phyloP scores from a whole-genome alignment of 805 yeast species.

The Ogataea ganodermae region DNA sequence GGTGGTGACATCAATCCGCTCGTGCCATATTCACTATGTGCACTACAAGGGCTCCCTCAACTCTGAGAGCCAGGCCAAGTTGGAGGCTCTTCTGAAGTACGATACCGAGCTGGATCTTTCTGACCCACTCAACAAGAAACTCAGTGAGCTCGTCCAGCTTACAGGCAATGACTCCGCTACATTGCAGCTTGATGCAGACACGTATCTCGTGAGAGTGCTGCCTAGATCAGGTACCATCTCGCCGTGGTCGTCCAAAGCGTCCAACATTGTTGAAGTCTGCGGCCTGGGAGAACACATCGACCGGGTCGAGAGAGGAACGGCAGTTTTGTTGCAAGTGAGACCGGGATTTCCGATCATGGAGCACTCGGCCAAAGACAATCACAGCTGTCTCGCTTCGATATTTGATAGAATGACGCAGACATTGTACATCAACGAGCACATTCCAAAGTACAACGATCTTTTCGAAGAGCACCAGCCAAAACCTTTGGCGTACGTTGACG shows the following conservation, averaged over 20 bases:
- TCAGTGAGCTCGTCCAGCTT: constrained; percentile 28
- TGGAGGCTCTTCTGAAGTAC: constrained; percentile 69
- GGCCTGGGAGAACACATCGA: constrained; percentile 72
- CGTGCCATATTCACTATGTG: constrained; percentile 81
- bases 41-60: constrained; percentile 51
- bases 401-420: constrained; percentile 95
- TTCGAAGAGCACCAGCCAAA: constrained; percentile 80
- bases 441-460: constrained; percentile 69
- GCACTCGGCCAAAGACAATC: constrained; percentile 49
- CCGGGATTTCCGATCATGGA: constrained; percentile 68
- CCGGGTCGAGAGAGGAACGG: constrained; percentile 89
- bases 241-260: constrained; percentile 99
- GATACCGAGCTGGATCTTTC: constrained; percentile 62
- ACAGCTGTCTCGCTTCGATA: constrained; percentile 64
- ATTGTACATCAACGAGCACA: constrained; percentile 50
- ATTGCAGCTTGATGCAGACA: constrained; percentile 40
- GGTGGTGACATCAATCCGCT: constrained; percentile 67
- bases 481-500: constrained; percentile 76
- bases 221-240: constrained; percentile 97
- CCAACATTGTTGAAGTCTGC: constrained; percentile 88
- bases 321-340: constrained; percentile 68
- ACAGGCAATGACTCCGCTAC: constrained; percentile 29
- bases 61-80: constrained; percentile 45
- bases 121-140: constrained; percentile 36
- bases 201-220: constrained; percentile 69